Evolutionary conservation across 225 moss, liverwort and hornwort genomes (phyloP), one percentile per base, ranked within the genome.

Genomic region (Thuidium tamariscinum): DNA sequence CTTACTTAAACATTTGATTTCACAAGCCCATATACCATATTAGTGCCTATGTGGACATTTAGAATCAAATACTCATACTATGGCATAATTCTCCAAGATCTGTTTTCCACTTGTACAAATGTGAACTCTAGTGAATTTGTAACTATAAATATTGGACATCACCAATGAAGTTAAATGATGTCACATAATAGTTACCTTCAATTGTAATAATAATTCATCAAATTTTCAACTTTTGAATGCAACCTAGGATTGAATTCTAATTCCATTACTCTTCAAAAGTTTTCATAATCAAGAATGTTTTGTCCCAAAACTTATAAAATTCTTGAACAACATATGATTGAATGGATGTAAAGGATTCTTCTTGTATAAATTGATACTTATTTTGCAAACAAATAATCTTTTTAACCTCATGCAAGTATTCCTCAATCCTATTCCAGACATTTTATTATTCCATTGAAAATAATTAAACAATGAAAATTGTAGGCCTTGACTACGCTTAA

Each of bases 81-180:
- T 4, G 23, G 2, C 1, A 68, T 8, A 1, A 4, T 39, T 8
- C 4, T 1, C 2, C 0, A 13, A 39, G 7, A 39, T 68, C 13
- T 3, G 0, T 39, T 23, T 68, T 22, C 4, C 18, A 68, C 13
- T 37, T 12, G 22, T 67, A 5, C 21, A 66, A 66, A 1, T 36
- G 7, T 66, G 11, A 22, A 7, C 4, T 37, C 13, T 22, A 37
- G 22, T 67, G 5, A 36, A 22, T 67, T 37, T 66, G 6, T 21
- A 21, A 36, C 21, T 11, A 67, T 22, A 22, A 67, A 22, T 67
- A 37, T 7, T 11, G 22, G 7, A 67, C 23, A 39, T 68, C 13
- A 67, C 13, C 22, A 39, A 39, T 37, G 37, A 67, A 9, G 6
- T 37, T 37, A 21, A 37, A 67, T 68, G 7, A 68, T 39, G 13